A percentile compares a stretch with the other conserved stretches of the same genome.
Evolutionary conservation across 2,329 filamentous ascomycete genomes (phyloP).

Genomic region (Dothideomycetes sp.): DNA sequence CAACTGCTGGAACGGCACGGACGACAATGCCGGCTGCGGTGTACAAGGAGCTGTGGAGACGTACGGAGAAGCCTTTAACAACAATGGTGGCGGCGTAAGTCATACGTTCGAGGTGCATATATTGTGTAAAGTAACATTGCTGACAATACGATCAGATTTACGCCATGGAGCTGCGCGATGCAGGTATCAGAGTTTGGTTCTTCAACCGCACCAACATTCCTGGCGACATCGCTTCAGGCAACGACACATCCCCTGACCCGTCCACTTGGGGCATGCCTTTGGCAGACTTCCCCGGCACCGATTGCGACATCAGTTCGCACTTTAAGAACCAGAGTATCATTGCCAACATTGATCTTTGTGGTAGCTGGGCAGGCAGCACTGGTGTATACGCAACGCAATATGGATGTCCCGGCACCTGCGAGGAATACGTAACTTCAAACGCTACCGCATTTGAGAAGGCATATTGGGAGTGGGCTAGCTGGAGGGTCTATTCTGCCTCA

Average conservation of each 20-base stretch:
- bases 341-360: slow-evolving; percentile 56
- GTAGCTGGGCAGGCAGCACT: slow-evolving; percentile 35
- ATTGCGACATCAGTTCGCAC: slow-evolving; percentile 48
- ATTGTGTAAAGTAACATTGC: too few relatives aligned
- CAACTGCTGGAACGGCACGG: slow-evolving; percentile 29
- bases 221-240: slow-evolving; percentile 29
- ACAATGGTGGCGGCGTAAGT: slow-evolving; percentile 31
- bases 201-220: slow-evolving; percentile 25
- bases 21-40: slow-evolving; percentile 38
- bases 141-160: slow-evolving; percentile 22
- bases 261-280: slow-evolving; percentile 50
- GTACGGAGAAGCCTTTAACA: slow-evolving; percentile 24
- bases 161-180: slow-evolving; percentile 49
- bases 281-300: slow-evolving; percentile 53
- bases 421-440: slow-evolving; percentile 46
- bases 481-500: slow-evolving; percentile 7
- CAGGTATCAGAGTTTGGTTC: slow-evolving; percentile 44
- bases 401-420: slow-evolving; percentile 42
- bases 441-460: slow-evolving; percentile 46
- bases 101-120: too few relatives aligned
- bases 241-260: slow-evolving; percentile 43
- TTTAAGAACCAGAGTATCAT: slow-evolving; percentile 58
- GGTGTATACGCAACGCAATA: slow-evolving; percentile 24
- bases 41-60: slow-evolving; percentile 39
- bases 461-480: slow-evolving; percentile 43